Conservation (phyloP, 441 rosid genomes). For the Gossypium trilobum region DNA sequence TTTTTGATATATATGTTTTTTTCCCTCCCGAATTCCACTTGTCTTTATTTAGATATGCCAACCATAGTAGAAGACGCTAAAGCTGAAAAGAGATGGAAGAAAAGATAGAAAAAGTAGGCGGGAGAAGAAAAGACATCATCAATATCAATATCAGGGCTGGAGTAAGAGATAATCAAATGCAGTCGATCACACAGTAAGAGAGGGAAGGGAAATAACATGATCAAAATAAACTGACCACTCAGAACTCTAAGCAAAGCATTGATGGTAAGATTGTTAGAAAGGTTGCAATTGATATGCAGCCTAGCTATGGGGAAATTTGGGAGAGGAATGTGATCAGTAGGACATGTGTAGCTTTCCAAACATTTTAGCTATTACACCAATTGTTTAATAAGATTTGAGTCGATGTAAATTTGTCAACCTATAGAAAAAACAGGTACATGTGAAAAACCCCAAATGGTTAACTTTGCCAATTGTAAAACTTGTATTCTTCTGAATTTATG, state of each 20-base stretch:
- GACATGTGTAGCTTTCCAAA: neutral
- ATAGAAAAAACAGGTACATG: neutral
- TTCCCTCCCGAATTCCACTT: neutral
- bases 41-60: slow-evolving; percentile 17
- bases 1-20: neutral
- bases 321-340: too few species aligned
- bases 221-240: neutral
- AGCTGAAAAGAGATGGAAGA: slow-evolving; percentile 15
- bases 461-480: neutral
- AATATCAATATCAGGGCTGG: slow-evolving; percentile 5
- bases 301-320: neutral
- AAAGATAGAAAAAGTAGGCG: slow-evolving; percentile 12
- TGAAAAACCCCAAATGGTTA: neutral
- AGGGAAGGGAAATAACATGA: neutral
- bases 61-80: slow-evolving; percentile 14
- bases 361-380: neutral
- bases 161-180: neutral
- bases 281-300: neutral
- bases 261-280: neutral
- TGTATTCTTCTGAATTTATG: neutral
- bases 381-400: neutral
- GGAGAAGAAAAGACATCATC: slow-evolving; percentile 12
- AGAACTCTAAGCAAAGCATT: neutral
- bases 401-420: neutral
- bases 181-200: too few species aligned